phyloP scores from a whole-genome alignment of 1,139 yeast species.

The Pichiaceae sp. region DNA sequence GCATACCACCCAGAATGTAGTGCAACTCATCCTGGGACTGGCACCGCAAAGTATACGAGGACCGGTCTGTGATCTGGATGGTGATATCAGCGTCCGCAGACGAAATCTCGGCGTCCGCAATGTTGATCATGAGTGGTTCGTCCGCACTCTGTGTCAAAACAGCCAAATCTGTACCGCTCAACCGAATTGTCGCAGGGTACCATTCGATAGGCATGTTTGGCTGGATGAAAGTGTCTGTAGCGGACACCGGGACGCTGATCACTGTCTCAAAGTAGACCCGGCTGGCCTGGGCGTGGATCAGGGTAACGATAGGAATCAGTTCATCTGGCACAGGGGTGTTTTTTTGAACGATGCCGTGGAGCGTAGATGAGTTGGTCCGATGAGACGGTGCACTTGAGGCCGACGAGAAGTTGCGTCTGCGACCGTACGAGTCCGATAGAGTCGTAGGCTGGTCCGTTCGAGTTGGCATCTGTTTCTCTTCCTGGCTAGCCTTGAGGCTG shows the following conservation, averaged over 20 bases:
- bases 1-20: conserved; percentile 38
- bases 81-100: conserved; percentile 25
- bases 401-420: conserved; percentile 1
- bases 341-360: background rate
- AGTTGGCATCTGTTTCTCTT: background rate
- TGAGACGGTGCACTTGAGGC: background rate
- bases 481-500: background rate
- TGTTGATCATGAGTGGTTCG: conserved; percentile 40
- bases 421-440: conserved; percentile 1
- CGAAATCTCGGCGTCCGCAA: conserved; percentile 32
- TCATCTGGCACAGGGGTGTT: conserved; percentile 30
- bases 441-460: background rate
- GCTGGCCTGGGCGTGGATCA: conserved; percentile 42
- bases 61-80: conserved; percentile 31
- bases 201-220: conserved; percentile 8
- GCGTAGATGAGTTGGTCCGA: background rate
- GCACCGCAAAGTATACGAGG: conserved; percentile 29
- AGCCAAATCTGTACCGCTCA: conserved; percentile 45
- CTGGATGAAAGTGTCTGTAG: background rate
- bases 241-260: conserved; percentile 17
- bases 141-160: conserved; percentile 7
- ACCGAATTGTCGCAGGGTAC: conserved; percentile 22
- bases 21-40: conserved; percentile 27
- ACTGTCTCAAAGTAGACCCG: conserved; percentile 41
- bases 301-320: conserved; percentile 43